Conservation (phyloP, 2,329 filamentous ascomycete species). For the Trichoderma atrobrunneum region DNA sequence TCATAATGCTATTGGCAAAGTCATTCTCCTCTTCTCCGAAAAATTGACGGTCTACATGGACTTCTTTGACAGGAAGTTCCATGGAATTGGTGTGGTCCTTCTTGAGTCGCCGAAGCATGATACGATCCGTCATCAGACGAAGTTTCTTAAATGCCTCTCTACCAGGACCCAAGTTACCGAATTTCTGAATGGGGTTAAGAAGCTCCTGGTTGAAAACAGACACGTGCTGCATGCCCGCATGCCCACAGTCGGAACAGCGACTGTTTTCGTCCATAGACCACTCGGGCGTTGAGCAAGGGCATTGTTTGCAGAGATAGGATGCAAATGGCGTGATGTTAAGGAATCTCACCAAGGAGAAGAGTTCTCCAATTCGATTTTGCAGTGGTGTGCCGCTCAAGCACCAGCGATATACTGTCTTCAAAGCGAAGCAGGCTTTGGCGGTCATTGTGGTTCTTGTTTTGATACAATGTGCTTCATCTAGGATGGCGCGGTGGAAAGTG, state of each 20-base stretch:
- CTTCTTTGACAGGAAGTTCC: constrained; percentile 94
- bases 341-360: constrained; percentile 92
- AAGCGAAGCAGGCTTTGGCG: constrained; percentile 89
- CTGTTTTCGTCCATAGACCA: constrained; percentile 76
- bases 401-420: constrained; percentile 88
- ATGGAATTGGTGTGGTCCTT: constrained; percentile 90
- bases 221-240: constrained; percentile 43
- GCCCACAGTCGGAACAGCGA: constrained; percentile 63
- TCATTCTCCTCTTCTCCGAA: constrained; percentile 96
- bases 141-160: constrained; percentile 74
- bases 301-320: constrained; percentile 90
- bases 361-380: constrained; percentile 95
- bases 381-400: constrained; percentile 93
- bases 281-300: constrained; percentile 74
- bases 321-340: constrained; percentile 85
- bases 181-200: constrained; percentile 73
- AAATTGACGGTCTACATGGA: constrained; percentile 89
- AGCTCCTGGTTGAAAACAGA: constrained; percentile 89
- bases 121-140: constrained; percentile 81
- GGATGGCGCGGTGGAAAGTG: constrained; percentile 83
- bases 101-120: constrained; percentile 95
- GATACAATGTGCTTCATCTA: constrained; percentile 96
- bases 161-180: constrained; percentile 60
- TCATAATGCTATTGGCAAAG: constrained; percentile 95
- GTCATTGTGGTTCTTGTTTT: constrained; percentile 87